Conservation (phyloP, 805 yeast species). For the Sugiyamaella smithiae region DNA sequence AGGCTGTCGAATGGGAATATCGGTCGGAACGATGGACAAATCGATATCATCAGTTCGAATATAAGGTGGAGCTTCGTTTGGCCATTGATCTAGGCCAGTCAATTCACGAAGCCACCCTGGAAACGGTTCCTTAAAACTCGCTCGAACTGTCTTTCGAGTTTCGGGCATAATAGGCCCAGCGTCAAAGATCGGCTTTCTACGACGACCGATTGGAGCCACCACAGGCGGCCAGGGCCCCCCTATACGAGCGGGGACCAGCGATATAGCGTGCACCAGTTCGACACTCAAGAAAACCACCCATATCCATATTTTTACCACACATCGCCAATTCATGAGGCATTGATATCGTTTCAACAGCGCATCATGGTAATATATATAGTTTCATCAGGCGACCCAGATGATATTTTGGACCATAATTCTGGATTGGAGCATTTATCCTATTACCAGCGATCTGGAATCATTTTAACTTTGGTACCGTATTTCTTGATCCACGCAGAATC, state of each 20-base stretch:
- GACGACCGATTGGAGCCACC: background rate
- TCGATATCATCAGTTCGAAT: slow-evolving; percentile 68
- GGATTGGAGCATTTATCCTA: no score
- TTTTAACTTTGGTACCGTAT: no score
- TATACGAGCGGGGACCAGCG: no score
- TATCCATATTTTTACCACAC: background rate
- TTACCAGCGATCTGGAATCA: no score
- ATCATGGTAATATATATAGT: background rate
- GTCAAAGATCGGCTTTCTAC: background rate
- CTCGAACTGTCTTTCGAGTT: background rate
- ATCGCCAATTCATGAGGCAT: background rate
- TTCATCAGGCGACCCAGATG: no score
- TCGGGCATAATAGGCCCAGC: background rate
- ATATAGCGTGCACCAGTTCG: no score
- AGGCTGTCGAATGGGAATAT: slow-evolving; percentile 29
- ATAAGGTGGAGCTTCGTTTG: slow-evolving; percentile 83
- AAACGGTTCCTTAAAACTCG: slow-evolving; percentile 44
- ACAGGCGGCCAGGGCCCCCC: no score
- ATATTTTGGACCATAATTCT: no score
- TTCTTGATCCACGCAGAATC: no score
- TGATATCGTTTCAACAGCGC: background rate
- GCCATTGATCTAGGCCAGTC: slow-evolving; percentile 80
- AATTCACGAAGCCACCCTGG: slow-evolving; percentile 77
- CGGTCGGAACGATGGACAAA: slow-evolving; percentile 49
- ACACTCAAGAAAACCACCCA: no score